phyloP scores from a whole-genome alignment of 345 rosid genomes.

The Anastatica hierochuntica region DNA sequence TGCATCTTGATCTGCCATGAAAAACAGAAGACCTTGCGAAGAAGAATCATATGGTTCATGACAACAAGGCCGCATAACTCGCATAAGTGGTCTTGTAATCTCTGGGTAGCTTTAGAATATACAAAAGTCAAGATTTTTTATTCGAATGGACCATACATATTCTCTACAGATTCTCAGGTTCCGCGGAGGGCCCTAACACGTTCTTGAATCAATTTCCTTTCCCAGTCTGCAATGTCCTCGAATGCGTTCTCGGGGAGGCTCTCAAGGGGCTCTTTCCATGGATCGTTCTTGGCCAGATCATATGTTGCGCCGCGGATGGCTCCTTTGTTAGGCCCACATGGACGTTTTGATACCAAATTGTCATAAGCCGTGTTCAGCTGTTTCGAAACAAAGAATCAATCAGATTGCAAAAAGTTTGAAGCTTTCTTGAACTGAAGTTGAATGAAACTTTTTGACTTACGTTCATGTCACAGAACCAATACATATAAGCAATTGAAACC shows the following conservation, averaged over 20 bases:
- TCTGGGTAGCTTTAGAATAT: background rate
- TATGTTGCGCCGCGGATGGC: constrained; percentile 80
- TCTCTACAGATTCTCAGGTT: constrained; percentile 28
- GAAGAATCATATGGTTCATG: too few species aligned
- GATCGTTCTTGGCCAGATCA: constrained; percentile 73
- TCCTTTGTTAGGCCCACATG: constrained; percentile 76
- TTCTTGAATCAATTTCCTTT: constrained; percentile 72
- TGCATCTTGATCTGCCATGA: too few species aligned
- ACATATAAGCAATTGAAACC: constrained; percentile 75
- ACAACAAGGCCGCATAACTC: too few species aligned
- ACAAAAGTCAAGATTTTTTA: background rate
- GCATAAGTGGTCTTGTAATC: too few species aligned
- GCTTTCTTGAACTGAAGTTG: background rate
- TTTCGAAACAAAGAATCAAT: background rate
- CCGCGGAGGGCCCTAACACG: constrained; percentile 48
- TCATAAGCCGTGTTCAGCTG: constrained; percentile 73
- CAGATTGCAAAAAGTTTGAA: background rate
- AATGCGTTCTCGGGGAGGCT: constrained; percentile 72
- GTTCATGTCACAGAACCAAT: constrained; percentile 69
- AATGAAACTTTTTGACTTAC: constrained; percentile 33
- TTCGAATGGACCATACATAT: background rate
- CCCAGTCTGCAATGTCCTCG: constrained; percentile 76
- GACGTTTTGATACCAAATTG: constrained; percentile 51
- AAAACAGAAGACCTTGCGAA: too few species aligned
- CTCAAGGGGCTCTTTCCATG: constrained; percentile 71